phyloP scores from a whole-genome alignment of 176 grass and related monocot species.

The Zea luxurians region DNA sequence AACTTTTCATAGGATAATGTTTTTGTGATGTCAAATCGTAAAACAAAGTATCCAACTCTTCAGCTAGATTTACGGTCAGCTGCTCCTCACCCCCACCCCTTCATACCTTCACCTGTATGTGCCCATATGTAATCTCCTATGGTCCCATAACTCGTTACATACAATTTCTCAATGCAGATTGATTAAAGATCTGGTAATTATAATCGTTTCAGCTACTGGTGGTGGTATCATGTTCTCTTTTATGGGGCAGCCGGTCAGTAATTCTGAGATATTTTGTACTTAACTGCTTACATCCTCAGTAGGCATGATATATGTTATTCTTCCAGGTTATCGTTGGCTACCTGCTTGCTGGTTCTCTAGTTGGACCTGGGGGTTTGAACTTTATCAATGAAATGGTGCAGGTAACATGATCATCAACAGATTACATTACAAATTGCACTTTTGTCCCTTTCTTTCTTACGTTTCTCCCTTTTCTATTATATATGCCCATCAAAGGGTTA shows the following conservation, averaged over 20 bases:
- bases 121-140: conserved; percentile 27
- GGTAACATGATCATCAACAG: conserved; percentile 54
- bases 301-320: conserved; percentile 41
- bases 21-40: conserved; percentile 99
- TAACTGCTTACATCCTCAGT: not conserved
- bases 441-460: not conserved
- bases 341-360: conserved; percentile 93
- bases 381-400: conserved; percentile 94
- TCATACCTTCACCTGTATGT: conserved; percentile 29
- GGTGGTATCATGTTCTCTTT: conserved; percentile 94
- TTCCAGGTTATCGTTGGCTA: conserved; percentile 96
- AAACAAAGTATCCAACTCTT: conserved; percentile 95
- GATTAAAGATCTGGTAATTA: conserved; percentile 94
- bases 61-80: conserved; percentile 85
- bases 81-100: not conserved
- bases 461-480: not conserved
- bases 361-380: conserved; percentile 90
- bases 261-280: conserved; percentile 31
- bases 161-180: conserved; percentile 62
- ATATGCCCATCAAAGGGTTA: conserved; percentile 3
- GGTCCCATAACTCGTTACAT: conserved; percentile 11
- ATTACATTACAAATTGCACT: not conserved
- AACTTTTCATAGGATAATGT: conserved; percentile 82
- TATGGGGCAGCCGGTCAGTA: conserved; percentile 83
- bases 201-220: conserved; percentile 94